phyloP scores from a whole-genome alignment of 2,329 filamentous ascomycete genomes.

The Tolypocladium sp. region DNA sequence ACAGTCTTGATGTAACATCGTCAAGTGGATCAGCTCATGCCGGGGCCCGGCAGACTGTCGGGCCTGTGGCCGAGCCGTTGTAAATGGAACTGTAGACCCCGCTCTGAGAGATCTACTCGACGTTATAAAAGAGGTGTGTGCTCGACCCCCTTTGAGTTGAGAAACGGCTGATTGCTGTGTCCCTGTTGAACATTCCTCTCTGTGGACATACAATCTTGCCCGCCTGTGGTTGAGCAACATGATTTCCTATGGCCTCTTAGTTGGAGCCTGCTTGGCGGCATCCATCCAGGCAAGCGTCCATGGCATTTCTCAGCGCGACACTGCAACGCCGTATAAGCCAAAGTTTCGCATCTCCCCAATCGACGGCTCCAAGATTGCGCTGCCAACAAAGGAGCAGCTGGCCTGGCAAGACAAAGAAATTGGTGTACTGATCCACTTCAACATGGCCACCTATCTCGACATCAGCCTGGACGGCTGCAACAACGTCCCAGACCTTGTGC shows the following conservation, averaged over 20 bases:
- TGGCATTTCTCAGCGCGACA: not conserved
- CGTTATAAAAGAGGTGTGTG: not conserved
- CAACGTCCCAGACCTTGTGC: slow-evolving; percentile 13
- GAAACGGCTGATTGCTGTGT: not conserved
- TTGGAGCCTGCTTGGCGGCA: not conserved
- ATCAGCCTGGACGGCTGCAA: slow-evolving; percentile 14
- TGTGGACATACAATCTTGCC: not conserved
- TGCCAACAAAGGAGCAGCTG: slow-evolving; percentile 14
- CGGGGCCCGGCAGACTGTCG: not conserved
- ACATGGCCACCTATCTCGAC: slow-evolving; percentile 14
- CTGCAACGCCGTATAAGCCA: slow-evolving; percentile 6
- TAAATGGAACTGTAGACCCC: not conserved
- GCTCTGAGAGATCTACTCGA: not conserved
- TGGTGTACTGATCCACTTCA: slow-evolving; percentile 15
- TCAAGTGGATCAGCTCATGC: not conserved
- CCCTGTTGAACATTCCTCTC: not conserved
- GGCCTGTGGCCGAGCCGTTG: not conserved
- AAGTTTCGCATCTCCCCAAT: slow-evolving; percentile 13
- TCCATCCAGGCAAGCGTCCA: not conserved
- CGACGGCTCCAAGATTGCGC: slow-evolving; percentile 15
- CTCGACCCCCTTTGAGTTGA: not conserved
- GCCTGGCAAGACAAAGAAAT: slow-evolving; percentile 16
- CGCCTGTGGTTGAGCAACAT: not conserved
- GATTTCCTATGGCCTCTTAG: not conserved
- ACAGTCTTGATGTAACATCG: not conserved